These are phyloP conservation scores for Alternaria atra DNA, from an alignment of 2,329 filamentous ascomycete species.

Conservation along the genomic window DNA sequence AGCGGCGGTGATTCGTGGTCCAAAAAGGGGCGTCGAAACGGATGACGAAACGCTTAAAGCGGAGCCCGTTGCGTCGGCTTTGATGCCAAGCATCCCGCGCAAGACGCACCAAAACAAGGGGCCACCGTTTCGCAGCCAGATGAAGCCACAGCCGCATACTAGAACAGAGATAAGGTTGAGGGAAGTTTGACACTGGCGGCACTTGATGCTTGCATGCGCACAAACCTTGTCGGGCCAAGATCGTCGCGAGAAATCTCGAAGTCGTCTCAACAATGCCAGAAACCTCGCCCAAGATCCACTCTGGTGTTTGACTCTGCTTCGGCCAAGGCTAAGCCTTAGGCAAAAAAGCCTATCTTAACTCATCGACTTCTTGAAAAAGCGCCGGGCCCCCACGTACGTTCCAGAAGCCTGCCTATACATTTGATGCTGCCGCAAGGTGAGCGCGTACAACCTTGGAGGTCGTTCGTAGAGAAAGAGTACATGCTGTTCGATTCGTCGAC, in stretches of 20 bases:
- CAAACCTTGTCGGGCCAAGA: slow-evolving; percentile 24
- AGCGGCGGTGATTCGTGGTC: slow-evolving; percentile 27
- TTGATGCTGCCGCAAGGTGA: slow-evolving; percentile 4
- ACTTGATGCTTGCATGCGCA: slow-evolving; percentile 25
- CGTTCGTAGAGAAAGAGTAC: neutral
- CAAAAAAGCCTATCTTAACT: slow-evolving; percentile 31
- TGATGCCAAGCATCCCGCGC: slow-evolving; percentile 44
- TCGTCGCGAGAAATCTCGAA: slow-evolving; percentile 13
- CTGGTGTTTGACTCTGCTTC: slow-evolving; percentile 28
- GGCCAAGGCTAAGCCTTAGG: slow-evolving; percentile 36
- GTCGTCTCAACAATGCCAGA: slow-evolving; percentile 31
- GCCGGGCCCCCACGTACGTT: slow-evolving; percentile 11
- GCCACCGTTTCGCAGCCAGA: slow-evolving; percentile 39
- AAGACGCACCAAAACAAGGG: slow-evolving; percentile 33
- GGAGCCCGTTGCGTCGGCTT: slow-evolving; percentile 40
- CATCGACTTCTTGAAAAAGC: slow-evolving; percentile 12
- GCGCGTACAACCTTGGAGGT: slow-evolving; percentile 5
- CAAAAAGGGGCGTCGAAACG: slow-evolving; percentile 41
- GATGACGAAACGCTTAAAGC: slow-evolving; percentile 45
- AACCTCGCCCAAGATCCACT: slow-evolving; percentile 28
- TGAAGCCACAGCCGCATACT: slow-evolving; percentile 32
- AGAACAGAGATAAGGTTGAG: slow-evolving; percentile 24
- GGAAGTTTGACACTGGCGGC: slow-evolving; percentile 17
- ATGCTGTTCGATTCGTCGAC: neutral
- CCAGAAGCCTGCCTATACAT: slow-evolving; percentile 2